These are phyloP conservation scores for Naegleria lovaniensis DNA, from an alignment of 208 protist genomes.

Conservation along the genomic window DNA sequence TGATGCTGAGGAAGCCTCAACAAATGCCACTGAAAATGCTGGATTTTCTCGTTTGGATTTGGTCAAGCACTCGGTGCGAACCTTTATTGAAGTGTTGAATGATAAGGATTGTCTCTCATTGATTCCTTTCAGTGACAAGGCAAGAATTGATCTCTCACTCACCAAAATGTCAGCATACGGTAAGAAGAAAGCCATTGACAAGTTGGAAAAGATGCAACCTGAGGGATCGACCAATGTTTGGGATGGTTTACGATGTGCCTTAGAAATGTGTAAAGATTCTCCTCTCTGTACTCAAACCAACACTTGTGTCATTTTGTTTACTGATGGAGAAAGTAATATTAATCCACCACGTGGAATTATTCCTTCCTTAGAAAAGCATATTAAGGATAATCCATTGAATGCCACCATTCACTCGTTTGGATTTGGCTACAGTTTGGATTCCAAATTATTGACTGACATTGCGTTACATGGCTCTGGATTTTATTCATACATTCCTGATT, in stretches of 20 bases:
- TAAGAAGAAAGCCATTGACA: conserved; percentile 17
- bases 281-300: not conserved
- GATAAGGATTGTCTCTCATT: conserved; percentile 38
- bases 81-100: conserved; percentile 38
- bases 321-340: conserved; percentile 54
- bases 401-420: conserved; percentile 49
- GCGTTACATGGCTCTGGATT: conserved; percentile 39
- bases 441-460: conserved; percentile 42
- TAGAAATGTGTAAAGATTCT: conserved; percentile 43
- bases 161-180: conserved; percentile 42
- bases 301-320: conserved; percentile 46
- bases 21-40: conserved; percentile 36
- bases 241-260: conserved; percentile 41
- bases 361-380: conserved; percentile 38
- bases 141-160: conserved; percentile 35
- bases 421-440: conserved; percentile 57
- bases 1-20: not conserved
- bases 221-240: conserved; percentile 50
- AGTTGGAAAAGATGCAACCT: conserved; percentile 31
- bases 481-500: conserved; percentile 57
- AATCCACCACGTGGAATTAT: conserved; percentile 48
- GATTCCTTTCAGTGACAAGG: conserved; percentile 40
- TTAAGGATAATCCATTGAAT: conserved; percentile 28
- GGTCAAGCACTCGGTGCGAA: conserved; percentile 52
- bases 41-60: conserved; percentile 50